phyloP scores from a whole-genome alignment of 768 basidiomycete genomes.

The Amanita inopinata region DNA sequence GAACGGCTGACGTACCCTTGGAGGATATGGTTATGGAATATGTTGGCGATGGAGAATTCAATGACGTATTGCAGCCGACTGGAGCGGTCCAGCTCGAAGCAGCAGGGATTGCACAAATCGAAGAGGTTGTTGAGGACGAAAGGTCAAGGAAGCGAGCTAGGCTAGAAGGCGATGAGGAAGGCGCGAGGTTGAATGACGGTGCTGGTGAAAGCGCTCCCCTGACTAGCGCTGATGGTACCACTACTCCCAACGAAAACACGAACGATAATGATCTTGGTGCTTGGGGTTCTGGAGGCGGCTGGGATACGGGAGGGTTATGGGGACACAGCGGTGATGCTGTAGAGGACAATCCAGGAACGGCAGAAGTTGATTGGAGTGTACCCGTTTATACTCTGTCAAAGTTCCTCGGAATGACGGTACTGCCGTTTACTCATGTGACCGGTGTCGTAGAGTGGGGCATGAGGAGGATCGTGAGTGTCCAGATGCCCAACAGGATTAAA shows the following conservation, averaged over 20 bases:
- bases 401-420: slow-evolving; percentile 43
- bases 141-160: slow-evolving; percentile 19
- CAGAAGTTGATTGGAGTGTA: slow-evolving; percentile 12
- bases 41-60: slow-evolving; percentile 2
- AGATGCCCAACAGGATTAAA: slow-evolving; percentile 23
- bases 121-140: slow-evolving; percentile 20
- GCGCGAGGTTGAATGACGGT: slow-evolving; percentile 1
- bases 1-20: slow-evolving; percentile 1
- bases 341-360: neutral
- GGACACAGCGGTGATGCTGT: neutral
- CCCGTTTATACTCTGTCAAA: slow-evolving; percentile 22
- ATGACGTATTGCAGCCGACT: slow-evolving; percentile 17
- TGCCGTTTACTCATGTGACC: slow-evolving; percentile 54
- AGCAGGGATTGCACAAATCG: slow-evolving; percentile 25
- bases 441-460: slow-evolving; percentile 61
- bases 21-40: slow-evolving; percentile 5
- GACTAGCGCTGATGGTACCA: no score
- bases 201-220: no score
- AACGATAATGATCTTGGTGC: neutral
- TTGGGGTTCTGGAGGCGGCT: neutral
- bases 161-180: slow-evolving; percentile 9
- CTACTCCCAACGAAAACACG: neutral
- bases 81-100: no score
- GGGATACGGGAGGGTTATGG: neutral
- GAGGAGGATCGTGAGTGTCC: slow-evolving; percentile 42